phyloP scores from a whole-genome alignment of 2,329 filamentous ascomycete genomes.

The Fusarium begoniae region DNA sequence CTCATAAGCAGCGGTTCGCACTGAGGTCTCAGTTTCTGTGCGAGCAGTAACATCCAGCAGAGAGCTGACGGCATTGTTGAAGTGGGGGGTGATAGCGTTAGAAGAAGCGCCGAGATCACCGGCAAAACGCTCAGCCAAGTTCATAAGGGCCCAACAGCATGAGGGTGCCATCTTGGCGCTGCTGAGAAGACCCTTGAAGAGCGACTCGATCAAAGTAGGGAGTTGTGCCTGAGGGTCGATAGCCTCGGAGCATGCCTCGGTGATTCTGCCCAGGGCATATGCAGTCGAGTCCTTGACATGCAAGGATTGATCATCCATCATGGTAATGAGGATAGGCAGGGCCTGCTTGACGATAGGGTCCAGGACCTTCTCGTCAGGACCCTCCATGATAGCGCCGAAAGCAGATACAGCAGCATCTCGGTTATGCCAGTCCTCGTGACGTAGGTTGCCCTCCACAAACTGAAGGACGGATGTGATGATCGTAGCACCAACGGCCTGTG shows the following conservation, averaged over 20 bases:
- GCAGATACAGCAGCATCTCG: constrained; percentile 96
- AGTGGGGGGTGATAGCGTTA: constrained; percentile 90
- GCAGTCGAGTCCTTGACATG: constrained; percentile 96
- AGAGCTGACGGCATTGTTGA: constrained; percentile 88
- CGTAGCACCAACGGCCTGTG: constrained; percentile 86
- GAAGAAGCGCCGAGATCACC: constrained; percentile 79
- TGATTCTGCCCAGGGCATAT: constrained; percentile 94
- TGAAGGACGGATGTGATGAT: constrained; percentile 87
- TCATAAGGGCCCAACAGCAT: constrained; percentile 99
- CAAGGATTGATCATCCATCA: constrained; percentile 90
- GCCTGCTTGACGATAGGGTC: constrained; percentile 97
- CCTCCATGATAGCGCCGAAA: constrained; percentile 98
- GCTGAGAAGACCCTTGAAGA: constrained; percentile 90
- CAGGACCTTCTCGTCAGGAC: constrained; percentile 89
- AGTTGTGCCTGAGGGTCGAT: constrained; percentile 88
- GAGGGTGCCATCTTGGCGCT: constrained; percentile 97
- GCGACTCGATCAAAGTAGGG: constrained; percentile 82
- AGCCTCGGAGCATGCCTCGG: constrained; percentile 89
- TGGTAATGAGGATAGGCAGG: constrained; percentile 85
- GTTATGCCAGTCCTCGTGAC: constrained; percentile 91
- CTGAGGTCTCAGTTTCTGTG: constrained; percentile 82
- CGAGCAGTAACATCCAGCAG: constrained; percentile 87
- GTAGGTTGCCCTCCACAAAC: constrained; percentile 92
- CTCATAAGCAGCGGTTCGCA: constrained; percentile 96
- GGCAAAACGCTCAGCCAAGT: constrained; percentile 93